A percentile compares a stretch with the other conserved stretches of the same genome.
Conservation (phyloP, 352 stramenopile genomes). For the Phytopythium litorale region DNA sequence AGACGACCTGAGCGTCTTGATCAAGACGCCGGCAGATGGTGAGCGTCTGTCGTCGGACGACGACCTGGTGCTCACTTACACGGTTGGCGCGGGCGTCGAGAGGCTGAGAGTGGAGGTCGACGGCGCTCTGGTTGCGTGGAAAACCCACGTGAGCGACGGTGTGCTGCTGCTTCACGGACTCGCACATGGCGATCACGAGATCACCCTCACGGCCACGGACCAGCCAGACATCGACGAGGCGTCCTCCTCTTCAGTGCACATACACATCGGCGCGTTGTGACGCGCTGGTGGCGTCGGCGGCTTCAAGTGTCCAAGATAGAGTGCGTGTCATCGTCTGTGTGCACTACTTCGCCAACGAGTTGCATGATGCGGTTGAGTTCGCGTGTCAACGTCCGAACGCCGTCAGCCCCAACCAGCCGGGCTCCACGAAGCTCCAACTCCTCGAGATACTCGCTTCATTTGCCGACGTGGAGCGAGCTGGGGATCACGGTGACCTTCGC, state of each 20-base stretch:
- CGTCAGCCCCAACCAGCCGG: no score
- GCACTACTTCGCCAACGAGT: background rate
- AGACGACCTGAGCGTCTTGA: background rate
- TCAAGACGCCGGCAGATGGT: constrained; percentile 19
- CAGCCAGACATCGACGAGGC: background rate
- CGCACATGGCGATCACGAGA: constrained; percentile 20
- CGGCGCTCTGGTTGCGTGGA: constrained; percentile 17
- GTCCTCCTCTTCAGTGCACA: background rate
- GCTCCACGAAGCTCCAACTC: no score
- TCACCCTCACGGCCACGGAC: constrained; percentile 22
- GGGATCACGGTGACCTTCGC: no score
- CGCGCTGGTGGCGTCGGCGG: background rate
- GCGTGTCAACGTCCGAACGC: no score
- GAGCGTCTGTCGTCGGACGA: background rate
- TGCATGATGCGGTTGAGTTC: background rate
- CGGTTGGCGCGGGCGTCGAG: constrained; percentile 20
- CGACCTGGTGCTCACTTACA: constrained; percentile 10
- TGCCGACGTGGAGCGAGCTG: no score
- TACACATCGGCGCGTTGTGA: background rate
- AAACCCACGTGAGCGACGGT: constrained; percentile 28
- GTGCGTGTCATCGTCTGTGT: background rate
- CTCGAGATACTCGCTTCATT: no score
- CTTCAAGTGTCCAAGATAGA: background rate
- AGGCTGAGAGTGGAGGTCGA: constrained; percentile 29
- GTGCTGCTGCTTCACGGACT: constrained; percentile 44